These are phyloP conservation scores for Candida rishiriensis DNA, from an alignment of 805 yeast genomes.

Conservation along the genomic window DNA sequence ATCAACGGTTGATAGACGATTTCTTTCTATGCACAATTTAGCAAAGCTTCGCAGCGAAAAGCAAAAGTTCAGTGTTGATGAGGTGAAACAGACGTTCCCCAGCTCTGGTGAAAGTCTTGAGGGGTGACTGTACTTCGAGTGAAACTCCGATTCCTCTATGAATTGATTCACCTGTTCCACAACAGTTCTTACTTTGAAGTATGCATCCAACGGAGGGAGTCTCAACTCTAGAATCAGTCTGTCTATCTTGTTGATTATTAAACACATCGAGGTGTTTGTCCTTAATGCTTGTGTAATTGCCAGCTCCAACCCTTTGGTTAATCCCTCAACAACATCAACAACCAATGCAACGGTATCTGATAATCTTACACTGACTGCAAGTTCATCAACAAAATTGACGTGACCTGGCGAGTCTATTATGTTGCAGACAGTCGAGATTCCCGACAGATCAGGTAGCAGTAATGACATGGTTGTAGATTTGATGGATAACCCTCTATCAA, in stretches of 20 bases:
- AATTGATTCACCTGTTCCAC: constrained; percentile 62
- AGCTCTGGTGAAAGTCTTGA: constrained; percentile 51
- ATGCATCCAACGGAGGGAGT: constrained; percentile 71
- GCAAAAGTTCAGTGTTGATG: constrained; percentile 54
- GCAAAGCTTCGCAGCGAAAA: constrained; percentile 71
- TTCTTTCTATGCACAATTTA: constrained; percentile 36
- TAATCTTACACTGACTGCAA: constrained; percentile 49
- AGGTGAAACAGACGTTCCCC: constrained; percentile 72
- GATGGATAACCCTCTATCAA: constrained; percentile 64
- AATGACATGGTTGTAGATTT: constrained; percentile 59
- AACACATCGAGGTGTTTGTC: constrained; percentile 46
- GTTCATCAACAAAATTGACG: constrained; percentile 74
- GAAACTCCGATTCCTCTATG: constrained; percentile 31
- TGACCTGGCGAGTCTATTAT: constrained; percentile 92
- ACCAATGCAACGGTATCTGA: constrained; percentile 67
- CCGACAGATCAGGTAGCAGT: constrained; percentile 47
- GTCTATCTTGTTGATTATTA: constrained; percentile 80
- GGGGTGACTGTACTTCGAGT: constrained; percentile 26
- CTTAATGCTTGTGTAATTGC: constrained; percentile 49
- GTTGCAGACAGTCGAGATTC: constrained; percentile 55
- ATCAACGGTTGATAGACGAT: constrained; percentile 23
- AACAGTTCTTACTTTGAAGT: constrained; percentile 55
- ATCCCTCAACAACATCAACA: constrained; percentile 84
- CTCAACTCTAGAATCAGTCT: constrained; percentile 75
- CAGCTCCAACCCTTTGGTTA: constrained; percentile 51